phyloP scores from a whole-genome alignment of 192 early-diverging fungal genomes.

The Podila verticillata region DNA sequence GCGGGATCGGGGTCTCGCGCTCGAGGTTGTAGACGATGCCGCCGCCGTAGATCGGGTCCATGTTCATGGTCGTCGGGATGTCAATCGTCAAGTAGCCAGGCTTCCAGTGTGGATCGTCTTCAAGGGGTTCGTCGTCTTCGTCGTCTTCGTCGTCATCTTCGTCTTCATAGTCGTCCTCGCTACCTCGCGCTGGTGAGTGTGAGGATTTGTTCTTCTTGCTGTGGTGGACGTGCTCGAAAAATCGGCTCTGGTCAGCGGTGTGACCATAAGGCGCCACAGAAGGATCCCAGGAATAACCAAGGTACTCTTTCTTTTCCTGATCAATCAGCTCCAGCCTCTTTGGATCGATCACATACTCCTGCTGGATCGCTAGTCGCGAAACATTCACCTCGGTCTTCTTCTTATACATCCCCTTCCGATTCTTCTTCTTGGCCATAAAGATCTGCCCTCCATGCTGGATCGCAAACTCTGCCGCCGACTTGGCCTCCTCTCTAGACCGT shows the following conservation, averaged over 20 bases:
- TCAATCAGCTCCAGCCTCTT: not conserved
- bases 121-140: not conserved
- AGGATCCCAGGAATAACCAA: not conserved
- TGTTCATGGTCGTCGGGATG: slow-evolving; percentile 35
- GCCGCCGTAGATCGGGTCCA: slow-evolving; percentile 20
- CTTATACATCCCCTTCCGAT: too few relatives aligned
- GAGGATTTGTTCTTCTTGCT: not conserved
- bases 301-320: not conserved
- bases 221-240: too few relatives aligned
- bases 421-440: not conserved
- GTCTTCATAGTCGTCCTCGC: not conserved
- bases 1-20: slow-evolving; percentile 24
- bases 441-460: not conserved
- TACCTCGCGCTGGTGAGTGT: not conserved
- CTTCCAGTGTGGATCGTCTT: not conserved
- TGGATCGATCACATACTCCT: not conserved
- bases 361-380: too few relatives aligned
- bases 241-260: not conserved
- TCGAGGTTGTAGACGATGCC: slow-evolving; percentile 32
- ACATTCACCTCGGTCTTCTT: too few relatives aligned
- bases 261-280: not conserved
- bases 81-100: slow-evolving; percentile 30
- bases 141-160: not conserved
- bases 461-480: not conserved
- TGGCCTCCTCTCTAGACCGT: not conserved